phyloP scores from a whole-genome alignment of 306 rosid genomes.

The Biancaea sappan region DNA sequence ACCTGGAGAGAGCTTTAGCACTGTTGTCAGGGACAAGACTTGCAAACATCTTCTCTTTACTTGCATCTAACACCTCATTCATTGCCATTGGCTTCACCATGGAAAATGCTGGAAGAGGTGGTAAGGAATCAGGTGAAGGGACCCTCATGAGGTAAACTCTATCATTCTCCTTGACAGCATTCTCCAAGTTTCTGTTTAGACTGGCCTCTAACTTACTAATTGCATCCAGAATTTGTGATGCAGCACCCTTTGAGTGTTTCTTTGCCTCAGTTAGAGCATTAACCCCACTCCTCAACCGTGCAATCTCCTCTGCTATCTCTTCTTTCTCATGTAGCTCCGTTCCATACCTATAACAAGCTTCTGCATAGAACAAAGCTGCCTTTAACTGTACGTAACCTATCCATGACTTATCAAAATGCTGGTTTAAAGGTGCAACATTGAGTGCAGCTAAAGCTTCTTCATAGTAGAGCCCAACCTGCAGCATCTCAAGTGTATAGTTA shows the following conservation, averaged over 20 bases:
- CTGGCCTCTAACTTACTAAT: conserved; percentile 75
- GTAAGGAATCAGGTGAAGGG: conserved; percentile 69
- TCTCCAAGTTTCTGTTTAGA: conserved; percentile 84
- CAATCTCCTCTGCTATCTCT: conserved; percentile 93
- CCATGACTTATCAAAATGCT: conserved; percentile 92
- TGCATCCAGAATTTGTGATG: conserved; percentile 84
- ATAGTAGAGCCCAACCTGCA: conserved; percentile 87
- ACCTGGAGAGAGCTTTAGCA: conserved; percentile 92
- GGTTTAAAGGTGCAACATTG: conserved; percentile 72
- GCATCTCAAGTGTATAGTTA: conserved; percentile 24
- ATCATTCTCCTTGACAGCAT: conserved; percentile 95
- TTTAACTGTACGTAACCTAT: conserved; percentile 86
- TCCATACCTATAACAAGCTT: conserved; percentile 86
- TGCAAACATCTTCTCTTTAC: conserved; percentile 94
- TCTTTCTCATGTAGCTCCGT: conserved; percentile 92
- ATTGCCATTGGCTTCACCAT: conserved; percentile 90
- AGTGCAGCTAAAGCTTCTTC: conserved; percentile 91
- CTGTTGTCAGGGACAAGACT: conserved; percentile 93
- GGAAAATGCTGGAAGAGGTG: conserved; percentile 81
- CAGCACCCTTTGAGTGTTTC: conserved; percentile 83
- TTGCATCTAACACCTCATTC: conserved; percentile 91
- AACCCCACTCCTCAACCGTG: conserved; percentile 68
- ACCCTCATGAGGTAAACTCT: conserved; percentile 97
- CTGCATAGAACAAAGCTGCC: conserved; percentile 77
- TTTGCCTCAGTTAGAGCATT: conserved; percentile 65